Base-by-base conservation (phyloP, 169 alveolate species). In the Plasmodium relictum region DNA sequence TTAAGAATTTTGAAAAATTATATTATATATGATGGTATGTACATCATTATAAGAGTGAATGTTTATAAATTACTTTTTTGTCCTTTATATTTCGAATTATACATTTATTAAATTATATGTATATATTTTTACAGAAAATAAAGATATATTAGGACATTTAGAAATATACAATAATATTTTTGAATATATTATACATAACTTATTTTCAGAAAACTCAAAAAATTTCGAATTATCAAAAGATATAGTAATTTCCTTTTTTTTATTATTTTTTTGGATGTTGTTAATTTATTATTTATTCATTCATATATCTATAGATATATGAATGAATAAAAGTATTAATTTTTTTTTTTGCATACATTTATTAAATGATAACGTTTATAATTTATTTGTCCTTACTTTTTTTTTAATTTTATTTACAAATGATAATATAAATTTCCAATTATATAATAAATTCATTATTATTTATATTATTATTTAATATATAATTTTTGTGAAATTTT, bases 161-260 rank as follows among this genome's bases (percentile, higher is more conserved):
- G 78, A 65, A 42, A 52, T 80, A 68, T 80, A 80, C 56, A 63
- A 80, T 9, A 52, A 50, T 26, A 80, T 68, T 80, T 80, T 66
- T 68, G 72, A 80, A 68, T 16, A 50, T 48, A 18, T 26, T 18
- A 80, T 80, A 52, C 58, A 54, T 12, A 68, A 39, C 69, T 0
- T 80, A 20, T 80, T 80, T 66, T 66, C 65, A 20, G 83, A 80
- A 42, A 66, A 44, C 50, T 12, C 18, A 20, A 26, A 8, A 41
- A n/a, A 18, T 80, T 80, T 80, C 44, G 90, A 80, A 45, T 20
- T 68, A 66, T 80, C 83, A 7, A 65, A 54, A 48, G 83, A 80
- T 58, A 63, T 80, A 54, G 90, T 80, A 80, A 80, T 41, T 6
- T 31, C n/a, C 20, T 26, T n/a, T 61, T 41, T 24, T 74, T 58